Evolutionary conservation across 257 asterid genomes (phyloP).

Genomic region (Cruciata laevipes): DNA sequence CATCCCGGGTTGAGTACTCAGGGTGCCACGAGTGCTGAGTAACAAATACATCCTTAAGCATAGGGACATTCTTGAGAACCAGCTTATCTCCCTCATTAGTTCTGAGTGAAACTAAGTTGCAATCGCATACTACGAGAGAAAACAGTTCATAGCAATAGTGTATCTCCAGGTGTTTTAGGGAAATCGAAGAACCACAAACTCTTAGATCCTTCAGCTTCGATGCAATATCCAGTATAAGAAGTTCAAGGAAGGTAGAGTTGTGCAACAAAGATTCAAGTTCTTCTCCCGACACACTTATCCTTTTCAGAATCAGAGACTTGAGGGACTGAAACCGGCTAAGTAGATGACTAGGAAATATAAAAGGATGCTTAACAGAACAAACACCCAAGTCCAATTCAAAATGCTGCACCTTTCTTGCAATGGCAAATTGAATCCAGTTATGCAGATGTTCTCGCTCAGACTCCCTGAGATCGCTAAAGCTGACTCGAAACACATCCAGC

Average conservation of each 20-base stretch:
- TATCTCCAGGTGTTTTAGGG: slow-evolving; percentile 1
- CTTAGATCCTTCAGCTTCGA: not conserved
- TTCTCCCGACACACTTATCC: not conserved
- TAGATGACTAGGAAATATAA: not conserved
- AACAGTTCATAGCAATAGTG: slow-evolving; percentile 18
- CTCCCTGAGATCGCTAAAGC: not conserved
- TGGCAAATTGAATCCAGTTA: not conserved
- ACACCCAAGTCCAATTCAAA: not conserved
- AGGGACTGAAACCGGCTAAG: not conserved
- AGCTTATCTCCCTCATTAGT: not conserved
- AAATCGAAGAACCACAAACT: not conserved
- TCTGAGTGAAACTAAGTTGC: slow-evolving; percentile 35
- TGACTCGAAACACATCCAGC: not conserved
- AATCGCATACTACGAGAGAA: slow-evolving; percentile 26
- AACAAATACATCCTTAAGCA: slow-evolving; percentile 33
- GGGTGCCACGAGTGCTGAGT: not conserved
- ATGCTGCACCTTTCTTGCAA: not conserved
- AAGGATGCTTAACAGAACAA: not conserved
- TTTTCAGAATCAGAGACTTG: not conserved
- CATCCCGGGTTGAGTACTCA: not conserved
- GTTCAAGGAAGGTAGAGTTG: not conserved
- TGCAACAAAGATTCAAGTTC: not conserved
- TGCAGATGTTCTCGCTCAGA: not conserved
- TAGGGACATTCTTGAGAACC: slow-evolving; percentile 33
- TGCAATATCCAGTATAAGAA: not conserved